Base-by-base conservation (phyloP, 257 asterid genomes). In the Lavandula angustifolia region DNA sequence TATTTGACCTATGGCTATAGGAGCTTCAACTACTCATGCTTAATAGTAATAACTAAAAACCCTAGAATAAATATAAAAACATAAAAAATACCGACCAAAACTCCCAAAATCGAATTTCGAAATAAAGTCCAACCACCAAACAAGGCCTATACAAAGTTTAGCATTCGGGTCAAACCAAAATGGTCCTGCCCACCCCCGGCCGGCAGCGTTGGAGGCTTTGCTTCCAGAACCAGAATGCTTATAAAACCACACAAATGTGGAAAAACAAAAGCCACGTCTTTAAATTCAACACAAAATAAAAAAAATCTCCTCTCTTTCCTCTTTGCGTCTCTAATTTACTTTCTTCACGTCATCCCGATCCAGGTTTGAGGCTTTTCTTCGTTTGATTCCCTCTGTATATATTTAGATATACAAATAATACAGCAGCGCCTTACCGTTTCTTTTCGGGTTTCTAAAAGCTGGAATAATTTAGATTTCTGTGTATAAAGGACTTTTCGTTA, bases 191-290 rank as follows among this genome's bases (percentile, higher is more conserved):
- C 32, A 47, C 48, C 70, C 67, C 62, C 64, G 76, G 70, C 46
- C 16, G 38, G 60, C 16, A 13, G 13, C 2, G 27, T 22, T 22
- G 27, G 27, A 22, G 10, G 50, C 18, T 40, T 48, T 34, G 17
- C 7, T 37, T 5, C 42, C 42, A 37, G 7, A 34, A 2, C 7
- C 38, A 34, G 9, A 7, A 37, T 37, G 57, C 48, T 57, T n/a
- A 75, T 67, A 63, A 72, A 70, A 69, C 86, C 84, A 78, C 86
- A 75, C 66, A 73, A 73, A 64, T 40, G 9, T 64, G 61, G 37
- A 44, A 32, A 64, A 46, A 13, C 29, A 35, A 53, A 75, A 54
- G 46, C 76, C 66, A 72, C 6, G 76, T 52, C 60, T 70, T 70
- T n/a, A 32, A 49, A 27, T 70, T 70, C 54, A 33, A 58, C 68